These are phyloP conservation scores for Aeminium ludgeri DNA, from an alignment of 495 filamentous ascomycete genomes.

Conservation along the genomic window DNA sequence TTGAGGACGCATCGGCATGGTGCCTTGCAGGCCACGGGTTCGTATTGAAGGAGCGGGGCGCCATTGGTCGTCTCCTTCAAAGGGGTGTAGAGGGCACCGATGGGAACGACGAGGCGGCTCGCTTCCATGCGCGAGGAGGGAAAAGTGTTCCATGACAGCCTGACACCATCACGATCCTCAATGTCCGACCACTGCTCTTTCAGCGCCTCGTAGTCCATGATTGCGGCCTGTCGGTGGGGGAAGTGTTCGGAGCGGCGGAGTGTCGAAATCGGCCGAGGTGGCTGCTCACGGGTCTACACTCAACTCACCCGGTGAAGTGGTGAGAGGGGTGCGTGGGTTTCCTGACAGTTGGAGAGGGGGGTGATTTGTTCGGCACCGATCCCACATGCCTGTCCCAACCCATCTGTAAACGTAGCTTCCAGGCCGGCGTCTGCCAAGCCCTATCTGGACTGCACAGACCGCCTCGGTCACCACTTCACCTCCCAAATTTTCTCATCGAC, in stretches of 20 bases:
- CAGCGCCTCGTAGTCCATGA: constrained; percentile 60
- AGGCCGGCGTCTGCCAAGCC: constrained; percentile 1
- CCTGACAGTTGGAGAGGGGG: too few species aligned
- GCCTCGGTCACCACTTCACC: constrained; percentile 16
- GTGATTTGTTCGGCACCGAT: too few species aligned
- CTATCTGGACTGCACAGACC: not conserved
- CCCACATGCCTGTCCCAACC: not conserved
- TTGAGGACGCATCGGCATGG: constrained; percentile 94
- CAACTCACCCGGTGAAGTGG: not conserved
- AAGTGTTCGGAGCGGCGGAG: too few species aligned
- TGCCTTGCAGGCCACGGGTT: constrained; percentile 92
- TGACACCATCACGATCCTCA: constrained; percentile 91
- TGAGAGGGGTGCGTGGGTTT: not conserved
- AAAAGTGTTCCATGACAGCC: constrained; percentile 98
- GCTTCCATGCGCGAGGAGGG: constrained; percentile 99
- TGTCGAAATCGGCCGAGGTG: not conserved
- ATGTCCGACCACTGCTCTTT: constrained; percentile 97
- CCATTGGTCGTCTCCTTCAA: constrained; percentile 80
- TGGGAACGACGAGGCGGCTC: constrained; percentile 88
- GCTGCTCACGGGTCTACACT: not conserved
- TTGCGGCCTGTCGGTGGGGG: constrained; percentile 13
- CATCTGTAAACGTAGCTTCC: constrained; percentile 4
- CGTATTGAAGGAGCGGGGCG: constrained; percentile 79
- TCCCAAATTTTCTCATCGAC: constrained; percentile 28
- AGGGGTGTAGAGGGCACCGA: constrained; percentile 91